phyloP scores from a whole-genome alignment of 1,284 basidiomycete species.

The Ustilago cynodontis region DNA sequence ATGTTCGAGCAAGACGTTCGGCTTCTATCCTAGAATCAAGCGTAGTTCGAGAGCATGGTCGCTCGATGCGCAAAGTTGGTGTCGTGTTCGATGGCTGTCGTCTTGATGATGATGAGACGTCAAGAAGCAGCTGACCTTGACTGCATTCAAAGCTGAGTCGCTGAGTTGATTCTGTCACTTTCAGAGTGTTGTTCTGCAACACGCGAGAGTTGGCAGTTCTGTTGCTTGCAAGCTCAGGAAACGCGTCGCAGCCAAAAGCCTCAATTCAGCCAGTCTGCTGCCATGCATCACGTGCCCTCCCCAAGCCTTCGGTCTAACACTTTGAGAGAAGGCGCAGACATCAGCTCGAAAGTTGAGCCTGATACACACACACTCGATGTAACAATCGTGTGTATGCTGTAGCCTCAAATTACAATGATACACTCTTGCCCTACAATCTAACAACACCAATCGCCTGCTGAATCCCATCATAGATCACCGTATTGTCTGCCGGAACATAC shows the following conservation, averaged over 20 bases:
- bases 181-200: conserved; percentile 11
- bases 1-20: not conserved
- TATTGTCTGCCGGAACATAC: conserved; percentile 90
- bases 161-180: conserved; percentile 5
- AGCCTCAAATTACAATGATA: not conserved
- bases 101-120: not conserved
- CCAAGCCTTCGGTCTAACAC: not conserved
- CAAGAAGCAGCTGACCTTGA: not conserved
- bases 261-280: not conserved
- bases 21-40: not conserved
- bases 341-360: not conserved
- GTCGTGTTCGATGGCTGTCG: not conserved
- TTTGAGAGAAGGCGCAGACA: not conserved
- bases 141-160: conserved; percentile 5
- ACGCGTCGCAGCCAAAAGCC: conserved; percentile 8
- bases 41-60: conserved; percentile 1
- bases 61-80: not conserved
- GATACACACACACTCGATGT: not conserved
- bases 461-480: conserved; percentile 87
- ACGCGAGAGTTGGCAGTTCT: not conserved
- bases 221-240: not conserved
- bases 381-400: not conserved
- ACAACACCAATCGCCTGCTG: conserved; percentile 71
- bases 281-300: not conserved
- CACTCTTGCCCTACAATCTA: conserved; percentile 38